Conservation (phyloP, 2,329 filamentous ascomycete genomes). For the Ophiostoma tasmaniense region DNA sequence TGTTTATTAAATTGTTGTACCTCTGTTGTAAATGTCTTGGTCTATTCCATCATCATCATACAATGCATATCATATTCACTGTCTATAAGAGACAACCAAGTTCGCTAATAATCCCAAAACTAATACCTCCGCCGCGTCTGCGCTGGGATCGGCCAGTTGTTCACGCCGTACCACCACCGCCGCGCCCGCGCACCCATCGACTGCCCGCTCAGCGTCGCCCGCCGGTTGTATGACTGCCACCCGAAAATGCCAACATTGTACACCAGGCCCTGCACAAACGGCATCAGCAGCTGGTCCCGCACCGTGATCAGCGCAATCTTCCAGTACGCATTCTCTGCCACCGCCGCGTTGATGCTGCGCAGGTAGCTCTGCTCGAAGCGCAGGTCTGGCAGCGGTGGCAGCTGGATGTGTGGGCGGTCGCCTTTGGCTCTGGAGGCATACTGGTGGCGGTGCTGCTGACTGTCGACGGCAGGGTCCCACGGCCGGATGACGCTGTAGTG, state of each 20-base stretch:
- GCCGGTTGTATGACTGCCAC: constrained; percentile 85
- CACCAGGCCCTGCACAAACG: constrained; percentile 76
- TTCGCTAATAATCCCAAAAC: not conserved
- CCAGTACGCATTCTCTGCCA: constrained; percentile 58
- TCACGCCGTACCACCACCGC: constrained; percentile 30
- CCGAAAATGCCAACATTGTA: constrained; percentile 79
- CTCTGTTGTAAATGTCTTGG: no score
- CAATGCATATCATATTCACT: not conserved
- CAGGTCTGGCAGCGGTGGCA: constrained; percentile 71
- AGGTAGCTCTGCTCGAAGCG: constrained; percentile 98
- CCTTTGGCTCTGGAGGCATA: not conserved
- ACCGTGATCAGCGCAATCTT: constrained; percentile 75
- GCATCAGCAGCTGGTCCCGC: constrained; percentile 85
- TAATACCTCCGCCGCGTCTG: not conserved
- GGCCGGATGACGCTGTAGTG: constrained; percentile 59
- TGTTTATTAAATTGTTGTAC: not conserved
- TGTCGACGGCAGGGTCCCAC: constrained; percentile 32
- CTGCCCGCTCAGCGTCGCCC: constrained; percentile 65
- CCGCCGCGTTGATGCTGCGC: constrained; percentile 69
- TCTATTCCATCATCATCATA: not conserved
- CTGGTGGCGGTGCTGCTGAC: not conserved
- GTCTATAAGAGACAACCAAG: not conserved
- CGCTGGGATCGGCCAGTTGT: constrained; percentile 9
- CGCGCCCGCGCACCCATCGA: constrained; percentile 68
- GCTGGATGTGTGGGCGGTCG: constrained; percentile 31